Conservation (phyloP, 176 grass and related monocot genomes). For the Musa acuminata region DNA sequence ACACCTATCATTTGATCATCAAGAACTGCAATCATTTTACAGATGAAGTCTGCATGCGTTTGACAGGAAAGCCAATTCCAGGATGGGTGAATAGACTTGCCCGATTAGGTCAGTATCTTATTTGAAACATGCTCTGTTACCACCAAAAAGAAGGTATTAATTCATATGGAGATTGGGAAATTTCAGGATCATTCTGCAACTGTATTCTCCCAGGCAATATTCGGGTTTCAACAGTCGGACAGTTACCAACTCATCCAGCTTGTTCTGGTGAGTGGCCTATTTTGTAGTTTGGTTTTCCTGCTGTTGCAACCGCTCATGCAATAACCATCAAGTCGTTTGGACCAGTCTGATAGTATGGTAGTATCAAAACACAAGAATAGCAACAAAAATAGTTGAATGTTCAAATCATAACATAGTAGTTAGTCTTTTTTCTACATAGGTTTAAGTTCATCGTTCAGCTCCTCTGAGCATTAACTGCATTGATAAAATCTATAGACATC, state of each 20-base stretch:
- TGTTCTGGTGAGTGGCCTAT: constrained; percentile 47
- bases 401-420: too few species aligned
- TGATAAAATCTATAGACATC: too few species aligned
- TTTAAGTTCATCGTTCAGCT: too few species aligned
- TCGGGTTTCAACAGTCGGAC: constrained; percentile 49
- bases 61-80: constrained; percentile 91
- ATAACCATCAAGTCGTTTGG: too few species aligned
- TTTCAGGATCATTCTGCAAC: constrained; percentile 74
- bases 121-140: neutral
- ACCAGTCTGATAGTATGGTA: too few species aligned
- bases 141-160: neutral
- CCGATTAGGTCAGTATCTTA: constrained; percentile 59
- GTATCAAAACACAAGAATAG: too few species aligned
- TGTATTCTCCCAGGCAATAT: constrained; percentile 77
- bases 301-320: too few species aligned
- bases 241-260: constrained; percentile 34
- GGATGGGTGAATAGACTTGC: constrained; percentile 92
- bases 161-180: neutral
- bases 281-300: neutral
- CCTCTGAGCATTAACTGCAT: too few species aligned
- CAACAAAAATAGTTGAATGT: too few species aligned
- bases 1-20: constrained; percentile 76
- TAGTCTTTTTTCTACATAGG: too few species aligned
- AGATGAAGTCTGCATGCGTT: constrained; percentile 63
- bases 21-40: constrained; percentile 99